Base-by-base conservation (phyloP, 2,329 filamentous ascomycete genomes). In the Zarea fungicola region DNA sequence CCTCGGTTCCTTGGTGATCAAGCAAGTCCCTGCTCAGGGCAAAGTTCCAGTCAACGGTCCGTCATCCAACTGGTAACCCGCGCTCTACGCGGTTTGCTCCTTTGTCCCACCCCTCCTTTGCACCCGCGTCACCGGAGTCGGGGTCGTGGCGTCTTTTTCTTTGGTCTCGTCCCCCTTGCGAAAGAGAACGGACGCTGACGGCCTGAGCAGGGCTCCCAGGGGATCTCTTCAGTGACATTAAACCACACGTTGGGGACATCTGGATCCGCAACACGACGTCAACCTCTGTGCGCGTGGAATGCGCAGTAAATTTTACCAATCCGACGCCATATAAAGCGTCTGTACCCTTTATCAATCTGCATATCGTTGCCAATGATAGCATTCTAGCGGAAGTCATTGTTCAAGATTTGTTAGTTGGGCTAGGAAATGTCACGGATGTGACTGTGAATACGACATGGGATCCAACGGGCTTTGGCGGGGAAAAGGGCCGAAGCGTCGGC, bases 1-100 rank as follows among this genome's bases (percentile, higher is more conserved):
- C 22, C 75, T 99, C 54, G 93, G 93, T 42, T 75, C 84, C 57
- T 80, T 97, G 61, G 78, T 85, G 47, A 73, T 97, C 60, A 89
- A 88, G 66, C 83, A 85, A 56, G 85, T 99, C 60, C 92, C 92
- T 41, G 89, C 82, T 65, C 78, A 90, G 73, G 91, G 93, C 58
- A 80, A 84, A 61, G 84, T 99, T 62, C 87, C 87, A 69, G 81
- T 97, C 73, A 95, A 95, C 80, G 87, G 90, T 96, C 85, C 83
- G 91, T 89, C 75, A 69, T 76, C 75, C 69, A 73, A 77, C 72
- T 64, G 63, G 61, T 67, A 64, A 58, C 58, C 51, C 55, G 53
- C 51, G 51, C 50, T 32, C n/a, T n/a, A n/a, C n/a, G 47, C 31
- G 26, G 25, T 23, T 18, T 9, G 7, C 16, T 34, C 22, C 19